Conservation (phyloP, 2,329 filamentous ascomycete species). For the Colletotrichum tabaci region DNA sequence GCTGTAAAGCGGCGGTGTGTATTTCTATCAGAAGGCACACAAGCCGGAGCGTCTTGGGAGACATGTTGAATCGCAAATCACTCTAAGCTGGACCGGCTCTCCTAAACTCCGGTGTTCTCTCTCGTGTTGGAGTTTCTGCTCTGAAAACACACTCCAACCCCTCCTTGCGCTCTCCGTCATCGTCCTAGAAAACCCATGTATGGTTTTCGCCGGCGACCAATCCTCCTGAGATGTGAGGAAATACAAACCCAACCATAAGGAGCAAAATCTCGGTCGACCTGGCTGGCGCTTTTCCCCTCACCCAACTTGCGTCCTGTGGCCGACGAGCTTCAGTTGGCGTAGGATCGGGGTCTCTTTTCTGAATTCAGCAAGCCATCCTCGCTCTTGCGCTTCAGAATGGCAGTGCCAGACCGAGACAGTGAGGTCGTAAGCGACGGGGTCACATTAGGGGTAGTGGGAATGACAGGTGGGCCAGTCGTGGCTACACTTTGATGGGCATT, state of each 20-base stretch:
- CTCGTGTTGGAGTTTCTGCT: no score
- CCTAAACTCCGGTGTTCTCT: not conserved
- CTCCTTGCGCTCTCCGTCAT: not conserved
- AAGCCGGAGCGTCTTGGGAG: not conserved
- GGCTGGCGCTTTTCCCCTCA: not conserved
- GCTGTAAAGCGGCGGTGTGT: not conserved
- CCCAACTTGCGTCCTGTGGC: not conserved
- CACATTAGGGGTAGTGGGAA: not conserved
- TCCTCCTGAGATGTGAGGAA: no score
- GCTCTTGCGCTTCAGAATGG: not conserved
- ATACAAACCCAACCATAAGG: not conserved
- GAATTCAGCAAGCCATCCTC: not conserved
- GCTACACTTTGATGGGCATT: not conserved
- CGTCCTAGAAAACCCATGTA: not conserved
- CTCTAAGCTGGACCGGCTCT: not conserved
- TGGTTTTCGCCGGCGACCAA: not conserved
- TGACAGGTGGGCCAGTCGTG: not conserved
- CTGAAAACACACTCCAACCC: not conserved
- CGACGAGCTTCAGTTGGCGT: not conserved
- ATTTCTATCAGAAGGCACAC: not conserved
- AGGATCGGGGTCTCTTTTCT: not conserved
- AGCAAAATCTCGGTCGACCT: not conserved
- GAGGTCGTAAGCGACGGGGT: not conserved
- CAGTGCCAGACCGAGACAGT: not conserved
- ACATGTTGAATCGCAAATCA: no score